Conservation (phyloP, 805 yeast genomes). For the Starmerella floris region DNA sequence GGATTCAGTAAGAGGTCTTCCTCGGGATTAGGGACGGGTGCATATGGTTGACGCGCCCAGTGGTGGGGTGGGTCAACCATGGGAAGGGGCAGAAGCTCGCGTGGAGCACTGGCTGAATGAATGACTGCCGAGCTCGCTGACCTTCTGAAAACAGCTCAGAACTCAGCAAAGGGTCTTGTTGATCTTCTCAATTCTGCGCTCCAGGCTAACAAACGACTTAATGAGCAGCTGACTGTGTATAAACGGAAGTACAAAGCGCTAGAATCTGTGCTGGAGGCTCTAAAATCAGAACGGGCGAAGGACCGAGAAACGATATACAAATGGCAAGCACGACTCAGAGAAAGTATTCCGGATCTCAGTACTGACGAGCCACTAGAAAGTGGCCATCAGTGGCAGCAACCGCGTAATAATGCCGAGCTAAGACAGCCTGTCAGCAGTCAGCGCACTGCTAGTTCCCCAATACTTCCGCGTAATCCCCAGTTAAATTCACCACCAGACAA, state of each 20-base stretch:
- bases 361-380: no score
- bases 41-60: no score
- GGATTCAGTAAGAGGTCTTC: no score
- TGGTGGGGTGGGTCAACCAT: no score
- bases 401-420: no score
- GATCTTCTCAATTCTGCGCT: not conserved
- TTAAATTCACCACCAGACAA: no score
- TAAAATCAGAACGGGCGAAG: constrained; percentile 2
- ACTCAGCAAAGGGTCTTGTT: not conserved
- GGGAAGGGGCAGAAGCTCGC: not conserved
- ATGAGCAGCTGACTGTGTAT: not conserved
- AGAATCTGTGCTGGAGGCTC: not conserved
- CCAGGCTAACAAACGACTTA: not conserved
- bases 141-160: not conserved
- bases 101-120: not conserved
- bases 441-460: no score
- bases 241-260: constrained; percentile 6
- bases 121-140: not conserved
- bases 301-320: constrained; percentile 4
- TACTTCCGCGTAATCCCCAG: no score
- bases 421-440: no score
- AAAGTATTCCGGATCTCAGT: no score
- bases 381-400: no score
- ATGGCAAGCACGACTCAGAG: constrained; percentile 7
- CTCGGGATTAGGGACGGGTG: no score